These are phyloP conservation scores for Xylaria sp. DNA, from an alignment of 2,329 filamentous ascomycete genomes.

Conservation along the genomic window DNA sequence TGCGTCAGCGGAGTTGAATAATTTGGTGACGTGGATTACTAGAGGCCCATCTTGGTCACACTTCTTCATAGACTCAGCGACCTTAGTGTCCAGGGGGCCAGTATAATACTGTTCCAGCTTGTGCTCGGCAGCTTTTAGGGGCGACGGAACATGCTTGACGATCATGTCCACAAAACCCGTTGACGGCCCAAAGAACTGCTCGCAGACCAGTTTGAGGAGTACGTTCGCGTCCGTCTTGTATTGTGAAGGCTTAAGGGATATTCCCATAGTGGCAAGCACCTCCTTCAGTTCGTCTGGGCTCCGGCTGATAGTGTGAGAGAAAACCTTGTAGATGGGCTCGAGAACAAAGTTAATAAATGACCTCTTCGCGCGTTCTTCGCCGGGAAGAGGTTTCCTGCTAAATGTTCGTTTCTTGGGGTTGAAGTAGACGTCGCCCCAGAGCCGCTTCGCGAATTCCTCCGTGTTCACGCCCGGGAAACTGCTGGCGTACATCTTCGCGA, in stretches of 20 bases:
- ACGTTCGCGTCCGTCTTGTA: constrained; percentile 89
- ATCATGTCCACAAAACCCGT: constrained; percentile 96
- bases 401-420: constrained; percentile 91
- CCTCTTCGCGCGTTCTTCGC: constrained; percentile 78
- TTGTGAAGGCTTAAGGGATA: constrained; percentile 87
- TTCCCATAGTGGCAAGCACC: constrained; percentile 78
- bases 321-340: constrained; percentile 97
- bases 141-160: constrained; percentile 85
- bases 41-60: constrained; percentile 91
- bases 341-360: constrained; percentile 94
- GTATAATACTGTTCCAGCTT: constrained; percentile 89
- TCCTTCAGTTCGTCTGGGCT: constrained; percentile 81
- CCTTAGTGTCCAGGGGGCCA: constrained; percentile 80
- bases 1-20: constrained; percentile 90
- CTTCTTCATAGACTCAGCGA: constrained; percentile 76
- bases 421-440: constrained; percentile 98
- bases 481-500: constrained; percentile 94
- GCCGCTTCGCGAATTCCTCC: constrained; percentile 77
- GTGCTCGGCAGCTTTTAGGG: constrained; percentile 73
- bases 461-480: constrained; percentile 81
- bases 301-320: constrained; percentile 91
- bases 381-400: constrained; percentile 70
- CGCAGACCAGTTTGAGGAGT: constrained; percentile 85
- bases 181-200: constrained; percentile 91
- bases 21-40: constrained; percentile 89